phyloP scores from a whole-genome alignment of 2,329 filamentous ascomycete genomes.

The Ustulina deusta region DNA sequence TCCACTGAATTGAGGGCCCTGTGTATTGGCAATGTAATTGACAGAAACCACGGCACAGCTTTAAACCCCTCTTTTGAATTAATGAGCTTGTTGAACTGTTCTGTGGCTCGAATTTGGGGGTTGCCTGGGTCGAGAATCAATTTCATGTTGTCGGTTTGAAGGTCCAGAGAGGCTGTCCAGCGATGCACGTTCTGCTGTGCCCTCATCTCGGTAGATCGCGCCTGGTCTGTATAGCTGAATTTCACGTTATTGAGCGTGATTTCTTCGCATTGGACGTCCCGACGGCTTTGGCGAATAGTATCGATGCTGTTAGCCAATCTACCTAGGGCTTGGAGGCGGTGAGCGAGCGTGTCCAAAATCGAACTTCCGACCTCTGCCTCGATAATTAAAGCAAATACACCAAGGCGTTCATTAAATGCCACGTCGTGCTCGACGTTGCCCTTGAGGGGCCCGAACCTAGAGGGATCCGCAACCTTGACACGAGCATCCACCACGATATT shows the following conservation, averaged over 20 bases:
- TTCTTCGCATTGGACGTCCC: conserved; percentile 67
- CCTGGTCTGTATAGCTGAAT: conserved; percentile 72
- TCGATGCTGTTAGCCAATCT: conserved; percentile 77
- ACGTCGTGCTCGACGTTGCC: conserved; percentile 71
- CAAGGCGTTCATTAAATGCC: conserved; percentile 68
- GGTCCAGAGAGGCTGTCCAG: conserved; percentile 69
- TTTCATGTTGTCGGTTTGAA: conserved; percentile 65
- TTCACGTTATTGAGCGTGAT: conserved; percentile 72
- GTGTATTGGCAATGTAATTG: conserved; percentile 73
- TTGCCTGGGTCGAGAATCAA: conserved; percentile 72
- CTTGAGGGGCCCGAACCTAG: conserved; percentile 67
- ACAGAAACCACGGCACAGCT: conserved; percentile 66
- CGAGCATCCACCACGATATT: conserved; percentile 64
- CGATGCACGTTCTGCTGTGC: conserved; percentile 44
- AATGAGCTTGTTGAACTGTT: conserved; percentile 67
- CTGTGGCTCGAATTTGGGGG: conserved; percentile 74
- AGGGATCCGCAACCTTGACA: conserved; percentile 65
- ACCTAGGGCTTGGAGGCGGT: conserved; percentile 74
- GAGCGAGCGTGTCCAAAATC: conserved; percentile 68
- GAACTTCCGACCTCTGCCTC: conserved; percentile 69
- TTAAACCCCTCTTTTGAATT: conserved; percentile 60
- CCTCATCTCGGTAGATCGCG: conserved; percentile 40
- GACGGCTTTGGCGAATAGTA: conserved; percentile 69
- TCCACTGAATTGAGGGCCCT: conserved; percentile 71
- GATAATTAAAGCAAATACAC: conserved; percentile 73